Conservation (phyloP, 805 yeast species). For the Lachancea dasiensis region DNA sequence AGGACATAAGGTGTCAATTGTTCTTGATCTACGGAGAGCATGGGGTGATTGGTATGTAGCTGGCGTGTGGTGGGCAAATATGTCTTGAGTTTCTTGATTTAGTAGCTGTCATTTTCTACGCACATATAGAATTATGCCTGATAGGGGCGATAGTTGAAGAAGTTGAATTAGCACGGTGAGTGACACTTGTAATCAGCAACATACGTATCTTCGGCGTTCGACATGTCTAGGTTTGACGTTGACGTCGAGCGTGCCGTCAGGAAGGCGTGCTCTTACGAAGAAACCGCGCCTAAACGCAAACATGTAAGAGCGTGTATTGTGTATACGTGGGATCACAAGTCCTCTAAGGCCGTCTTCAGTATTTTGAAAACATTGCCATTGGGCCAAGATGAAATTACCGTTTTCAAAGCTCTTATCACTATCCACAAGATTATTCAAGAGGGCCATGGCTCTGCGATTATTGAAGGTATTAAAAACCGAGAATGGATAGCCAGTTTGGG, state of each 20-base stretch:
- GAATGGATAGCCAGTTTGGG: conserved; percentile 74
- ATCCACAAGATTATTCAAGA: conserved; percentile 94
- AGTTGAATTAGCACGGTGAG: too few relatives aligned
- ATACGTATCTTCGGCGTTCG: too few relatives aligned
- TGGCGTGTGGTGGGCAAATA: too few relatives aligned
- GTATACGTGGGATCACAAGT: conserved; percentile 92
- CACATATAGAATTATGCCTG: too few relatives aligned
- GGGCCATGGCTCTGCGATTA: conserved; percentile 83
- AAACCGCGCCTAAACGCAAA: conserved; percentile 89
- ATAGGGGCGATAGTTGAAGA: too few relatives aligned
- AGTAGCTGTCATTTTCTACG: too few relatives aligned
- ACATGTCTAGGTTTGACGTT: conserved; percentile 32
- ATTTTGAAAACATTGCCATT: conserved; percentile 73
- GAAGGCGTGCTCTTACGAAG: conserved; percentile 83
- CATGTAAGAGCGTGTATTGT: conserved; percentile 95
- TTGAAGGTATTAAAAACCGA: conserved; percentile 72
- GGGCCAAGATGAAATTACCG: conserved; percentile 69
- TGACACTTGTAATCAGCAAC: too few relatives aligned
- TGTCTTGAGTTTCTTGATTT: too few relatives aligned
- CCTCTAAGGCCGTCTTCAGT: conserved; percentile 80
- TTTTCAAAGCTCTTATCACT: conserved; percentile 79
- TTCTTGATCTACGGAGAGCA: too few relatives aligned
- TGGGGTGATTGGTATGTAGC: too few relatives aligned
- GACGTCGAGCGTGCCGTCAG: conserved; percentile 41
- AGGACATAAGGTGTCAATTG: too few relatives aligned